Base-by-base conservation (phyloP, 1,139 yeast genomes). In the Pneumocystis wakefieldiae region DNA sequence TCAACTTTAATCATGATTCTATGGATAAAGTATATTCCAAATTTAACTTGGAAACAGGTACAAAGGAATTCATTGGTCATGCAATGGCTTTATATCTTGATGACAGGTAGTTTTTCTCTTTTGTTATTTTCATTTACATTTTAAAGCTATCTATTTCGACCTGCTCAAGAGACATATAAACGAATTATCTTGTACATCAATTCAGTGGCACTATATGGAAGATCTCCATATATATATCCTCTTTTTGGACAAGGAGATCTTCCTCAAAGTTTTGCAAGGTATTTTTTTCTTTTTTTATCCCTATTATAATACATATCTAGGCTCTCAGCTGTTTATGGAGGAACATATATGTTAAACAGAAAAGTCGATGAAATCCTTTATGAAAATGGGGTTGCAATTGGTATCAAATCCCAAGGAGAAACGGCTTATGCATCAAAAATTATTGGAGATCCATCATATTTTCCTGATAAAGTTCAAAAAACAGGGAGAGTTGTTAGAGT, bases 71-170 rank as follows among this genome's bases (percentile, higher is more conserved):
- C 72, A 87, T 94, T 69, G 99, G 98, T 59, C 98, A 92, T 75
- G 94, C 98, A 19, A 94, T 92, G 98, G 99, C 97, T 7, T 81
- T 92, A 67, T 91, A 96, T 87, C 82, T 95, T 38, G 91, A 90
- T 69, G 98, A 92, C 72, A 92, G 88, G 66, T 57, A 17, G 17
- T 19, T 1, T 42, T 19, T 19, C 5, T 42, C 15, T 8, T 8
- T 42, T 17, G 2, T 19, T 42, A 12, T 19, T 3, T 19, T 15
- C 3, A 42, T 19, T 42, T 42, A 42, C 29, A 42, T 42, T 42
- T 42, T 42, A 42, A 42, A 42, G 53, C 15, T 92, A 92, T 74
- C 77, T 92, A 72, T 81, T 80, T 68, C 85, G 88, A 74, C 96
- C 96, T 8, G 97, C 97, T 3, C 83, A 96, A 73, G 96, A 92